These are phyloP conservation scores for Alternaria sp. DNA, from an alignment of 2,329 filamentous ascomycete genomes.

Conservation along the genomic window DNA sequence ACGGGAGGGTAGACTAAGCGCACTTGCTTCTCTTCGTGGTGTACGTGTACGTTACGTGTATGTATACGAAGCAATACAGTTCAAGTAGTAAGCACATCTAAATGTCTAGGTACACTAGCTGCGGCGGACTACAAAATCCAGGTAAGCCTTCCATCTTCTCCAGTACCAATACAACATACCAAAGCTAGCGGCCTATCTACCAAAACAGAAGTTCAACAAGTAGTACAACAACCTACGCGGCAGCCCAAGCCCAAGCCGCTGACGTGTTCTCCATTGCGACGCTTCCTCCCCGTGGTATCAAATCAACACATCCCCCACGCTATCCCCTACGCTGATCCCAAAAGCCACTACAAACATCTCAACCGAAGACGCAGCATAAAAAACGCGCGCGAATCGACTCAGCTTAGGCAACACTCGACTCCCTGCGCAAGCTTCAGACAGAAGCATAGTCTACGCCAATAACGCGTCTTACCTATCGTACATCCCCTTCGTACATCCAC, in stretches of 20 bases:
- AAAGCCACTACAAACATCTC: neutral
- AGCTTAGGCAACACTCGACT: neutral
- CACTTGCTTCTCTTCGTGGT: fast-evolving
- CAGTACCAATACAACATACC: neutral
- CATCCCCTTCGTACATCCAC: neutral
- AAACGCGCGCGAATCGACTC: no score
- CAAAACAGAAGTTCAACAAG: neutral
- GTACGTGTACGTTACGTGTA: neutral
- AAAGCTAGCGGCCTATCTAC: neutral
- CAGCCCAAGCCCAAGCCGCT: neutral
- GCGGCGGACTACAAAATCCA: no score
- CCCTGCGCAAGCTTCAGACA: no score
- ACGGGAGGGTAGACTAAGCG: fast-evolving
- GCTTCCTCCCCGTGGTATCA: neutral
- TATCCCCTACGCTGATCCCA: neutral
- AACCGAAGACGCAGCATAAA: no score
- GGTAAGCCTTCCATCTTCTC: no score
- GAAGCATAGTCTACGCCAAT: no score
- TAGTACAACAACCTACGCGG: neutral
- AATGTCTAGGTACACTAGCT: neutral
- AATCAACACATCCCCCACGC: neutral
- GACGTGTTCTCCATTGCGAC: no score
- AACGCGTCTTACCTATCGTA: neutral
- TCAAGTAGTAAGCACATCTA: neutral
- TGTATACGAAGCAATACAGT: neutral